Conservation (phyloP, 2,329 filamentous ascomycete species). For the Neofusicoccum kwambonambiense region DNA sequence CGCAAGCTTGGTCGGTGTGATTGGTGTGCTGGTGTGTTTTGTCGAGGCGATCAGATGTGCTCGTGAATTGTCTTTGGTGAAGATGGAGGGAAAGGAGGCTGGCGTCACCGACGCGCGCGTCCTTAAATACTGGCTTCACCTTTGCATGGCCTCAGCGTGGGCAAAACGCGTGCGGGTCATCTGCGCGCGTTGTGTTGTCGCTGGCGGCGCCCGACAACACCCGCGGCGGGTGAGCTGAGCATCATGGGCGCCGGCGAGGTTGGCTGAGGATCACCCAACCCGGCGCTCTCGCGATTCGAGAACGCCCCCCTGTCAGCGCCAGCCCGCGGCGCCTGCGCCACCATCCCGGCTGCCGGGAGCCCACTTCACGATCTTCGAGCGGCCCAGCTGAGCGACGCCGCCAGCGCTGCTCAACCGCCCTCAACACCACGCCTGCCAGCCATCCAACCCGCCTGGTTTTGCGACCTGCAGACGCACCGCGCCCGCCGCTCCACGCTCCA, state of each 20-base stretch:
- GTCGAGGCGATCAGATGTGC: not conserved
- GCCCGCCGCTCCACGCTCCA: constrained; percentile 3
- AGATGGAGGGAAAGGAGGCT: not conserved
- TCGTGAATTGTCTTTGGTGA: not conserved
- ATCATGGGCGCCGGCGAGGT: not conserved
- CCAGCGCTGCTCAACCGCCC: not conserved
- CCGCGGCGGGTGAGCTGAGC: constrained; percentile 7
- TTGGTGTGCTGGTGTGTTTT: no score
- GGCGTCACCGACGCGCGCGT: not conserved
- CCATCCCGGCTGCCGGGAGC: constrained; percentile 10
- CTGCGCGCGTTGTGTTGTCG: constrained; percentile 6
- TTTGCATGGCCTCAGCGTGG: not conserved
- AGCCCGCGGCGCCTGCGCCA: not conserved
- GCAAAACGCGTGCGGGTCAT: not conserved
- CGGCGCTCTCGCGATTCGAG: not conserved
- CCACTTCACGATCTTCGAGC: constrained; percentile 1
- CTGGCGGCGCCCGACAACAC: constrained; percentile 1
- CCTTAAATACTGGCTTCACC: not conserved
- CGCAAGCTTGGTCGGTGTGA: not conserved
- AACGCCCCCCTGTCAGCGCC: not conserved
- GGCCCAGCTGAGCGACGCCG: not conserved
- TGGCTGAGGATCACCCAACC: constrained; percentile 17
- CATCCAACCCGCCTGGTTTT: not conserved
- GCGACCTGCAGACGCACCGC: not conserved
- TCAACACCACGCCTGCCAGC: constrained; percentile 11